Conservation (phyloP, 306 rosid genomes). For the Abrus pulchellus region DNA sequence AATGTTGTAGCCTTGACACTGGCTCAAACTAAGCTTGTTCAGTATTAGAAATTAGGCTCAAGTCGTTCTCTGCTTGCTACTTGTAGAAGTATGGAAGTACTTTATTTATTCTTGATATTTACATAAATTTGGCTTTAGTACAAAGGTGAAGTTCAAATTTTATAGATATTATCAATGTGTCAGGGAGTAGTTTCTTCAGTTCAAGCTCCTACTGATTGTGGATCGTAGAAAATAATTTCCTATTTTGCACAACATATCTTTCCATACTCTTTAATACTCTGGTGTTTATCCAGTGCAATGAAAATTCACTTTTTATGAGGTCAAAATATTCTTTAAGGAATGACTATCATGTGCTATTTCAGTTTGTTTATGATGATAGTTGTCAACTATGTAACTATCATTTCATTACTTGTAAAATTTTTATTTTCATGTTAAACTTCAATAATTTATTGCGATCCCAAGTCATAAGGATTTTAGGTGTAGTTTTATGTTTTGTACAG, state of each 20-base stretch:
- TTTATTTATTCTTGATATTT: background rate
- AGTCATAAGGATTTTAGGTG: slow-evolving; percentile 38
- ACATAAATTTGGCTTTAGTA: background rate
- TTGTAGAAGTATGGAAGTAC: slow-evolving; percentile 3
- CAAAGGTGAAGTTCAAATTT: background rate
- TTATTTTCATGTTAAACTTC: slow-evolving; percentile 3
- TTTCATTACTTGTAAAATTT: slow-evolving; percentile 14
- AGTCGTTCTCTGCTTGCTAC: background rate
- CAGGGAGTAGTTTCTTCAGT: slow-evolving; percentile 14
- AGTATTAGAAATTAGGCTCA: background rate
- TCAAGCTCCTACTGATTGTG: slow-evolving; percentile 3
- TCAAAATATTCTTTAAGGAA: slow-evolving; percentile 17
- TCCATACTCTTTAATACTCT: slow-evolving; percentile 3
- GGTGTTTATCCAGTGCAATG: background rate
- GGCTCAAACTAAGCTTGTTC: background rate
- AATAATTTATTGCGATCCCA: slow-evolving; percentile 31
- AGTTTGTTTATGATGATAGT: background rate
- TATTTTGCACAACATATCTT: background rate
- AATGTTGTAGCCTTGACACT: background rate
- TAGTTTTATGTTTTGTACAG: slow-evolving; percentile 53
- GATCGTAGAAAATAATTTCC: background rate
- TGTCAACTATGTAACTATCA: slow-evolving; percentile 5
- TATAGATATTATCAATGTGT: background rate
- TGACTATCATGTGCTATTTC: background rate
- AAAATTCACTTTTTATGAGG: background rate